phyloP scores from a whole-genome alignment of 306 rosid species.

The Mimosa bimucronata region DNA sequence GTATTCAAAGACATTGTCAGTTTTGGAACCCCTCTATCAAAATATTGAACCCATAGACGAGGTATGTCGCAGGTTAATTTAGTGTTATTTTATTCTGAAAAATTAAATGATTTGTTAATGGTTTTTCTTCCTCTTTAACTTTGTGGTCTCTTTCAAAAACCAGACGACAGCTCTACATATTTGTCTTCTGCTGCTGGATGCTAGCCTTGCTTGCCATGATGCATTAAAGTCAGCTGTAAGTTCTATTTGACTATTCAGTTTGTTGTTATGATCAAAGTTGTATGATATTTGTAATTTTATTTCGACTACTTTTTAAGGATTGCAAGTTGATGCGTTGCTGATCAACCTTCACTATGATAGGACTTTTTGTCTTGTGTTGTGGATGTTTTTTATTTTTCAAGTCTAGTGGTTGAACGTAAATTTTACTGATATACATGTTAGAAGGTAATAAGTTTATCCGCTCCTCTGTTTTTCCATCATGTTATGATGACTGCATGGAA shows the following conservation, averaged over 20 bases:
- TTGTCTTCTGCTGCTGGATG: slow-evolving; percentile 94
- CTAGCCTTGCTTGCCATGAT: slow-evolving; percentile 87
- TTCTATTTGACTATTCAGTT: slow-evolving; percentile 42
- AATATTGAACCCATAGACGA: slow-evolving; percentile 91
- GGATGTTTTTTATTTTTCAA: slow-evolving; percentile 9
- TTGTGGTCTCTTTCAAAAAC: slow-evolving; percentile 37
- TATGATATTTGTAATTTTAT: background rate
- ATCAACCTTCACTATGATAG: slow-evolving; percentile 25
- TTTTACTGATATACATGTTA: background rate
- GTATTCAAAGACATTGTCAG: slow-evolving; percentile 73
- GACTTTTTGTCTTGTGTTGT: background rate
- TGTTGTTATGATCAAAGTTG: slow-evolving; percentile 14
- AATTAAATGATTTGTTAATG: slow-evolving; percentile 36
- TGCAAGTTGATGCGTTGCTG: slow-evolving; percentile 29
- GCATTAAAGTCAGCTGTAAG: slow-evolving; percentile 97
- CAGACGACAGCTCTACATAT: slow-evolving; percentile 92
- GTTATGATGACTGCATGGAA: background rate
- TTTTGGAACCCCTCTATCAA: slow-evolving; percentile 91
- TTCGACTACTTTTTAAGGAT: background rate
- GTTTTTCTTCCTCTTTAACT: slow-evolving; percentile 13
- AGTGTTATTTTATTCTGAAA: slow-evolving; percentile 25
- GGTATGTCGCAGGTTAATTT: slow-evolving; percentile 53
- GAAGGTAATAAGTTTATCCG: background rate
- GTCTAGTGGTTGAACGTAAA: background rate
- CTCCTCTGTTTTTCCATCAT: background rate